A percentile compares a stretch with the other conserved stretches of the same genome.
Conservation (phyloP, 768 basidiomycete genomes). For the Infundibulicybe gibba region DNA sequence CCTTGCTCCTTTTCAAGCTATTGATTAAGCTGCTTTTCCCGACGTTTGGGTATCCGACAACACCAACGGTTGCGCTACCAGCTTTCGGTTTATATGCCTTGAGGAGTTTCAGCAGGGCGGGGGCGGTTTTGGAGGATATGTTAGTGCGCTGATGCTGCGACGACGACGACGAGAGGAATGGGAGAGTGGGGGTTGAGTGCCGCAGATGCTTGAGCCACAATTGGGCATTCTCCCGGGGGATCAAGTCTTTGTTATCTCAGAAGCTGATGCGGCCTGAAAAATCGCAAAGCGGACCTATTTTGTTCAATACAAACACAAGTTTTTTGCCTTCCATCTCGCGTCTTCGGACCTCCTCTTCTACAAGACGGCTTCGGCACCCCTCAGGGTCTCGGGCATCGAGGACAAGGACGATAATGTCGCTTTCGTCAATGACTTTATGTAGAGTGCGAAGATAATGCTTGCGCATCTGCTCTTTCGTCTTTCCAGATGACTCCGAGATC, state of each 20-base stretch:
- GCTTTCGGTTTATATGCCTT: slow-evolving; percentile 78
- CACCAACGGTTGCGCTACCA: slow-evolving; percentile 79
- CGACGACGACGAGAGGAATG: slow-evolving; percentile 79
- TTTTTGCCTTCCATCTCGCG: slow-evolving; percentile 88
- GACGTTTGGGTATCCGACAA: slow-evolving; percentile 96
- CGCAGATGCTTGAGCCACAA: slow-evolving; percentile 90
- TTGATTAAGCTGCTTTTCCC: slow-evolving; percentile 96
- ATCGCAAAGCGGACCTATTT: slow-evolving; percentile 69
- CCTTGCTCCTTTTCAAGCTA: slow-evolving; percentile 82
- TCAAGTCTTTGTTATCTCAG: slow-evolving; percentile 57
- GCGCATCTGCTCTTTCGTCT: slow-evolving; percentile 68
- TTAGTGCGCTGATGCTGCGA: slow-evolving; percentile 78
- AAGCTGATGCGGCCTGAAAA: not conserved
- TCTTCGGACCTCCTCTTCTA: slow-evolving; percentile 90
- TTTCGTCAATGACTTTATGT: slow-evolving; percentile 90
- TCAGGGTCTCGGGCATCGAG: slow-evolving; percentile 95
- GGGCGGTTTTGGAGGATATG: slow-evolving; percentile 74
- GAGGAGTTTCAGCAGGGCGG: slow-evolving; percentile 73
- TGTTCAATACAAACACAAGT: slow-evolving; percentile 92
- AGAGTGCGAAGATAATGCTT: slow-evolving; percentile 75
- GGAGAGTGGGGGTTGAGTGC: slow-evolving; percentile 88
- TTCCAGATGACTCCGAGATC: slow-evolving; percentile 23
- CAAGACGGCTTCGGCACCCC: slow-evolving; percentile 85
- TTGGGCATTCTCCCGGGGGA: slow-evolving; percentile 85
- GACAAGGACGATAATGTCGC: slow-evolving; percentile 86